Conservation (phyloP, 2,329 filamentous ascomycete species). For the Colletotrichum tropicale region DNA sequence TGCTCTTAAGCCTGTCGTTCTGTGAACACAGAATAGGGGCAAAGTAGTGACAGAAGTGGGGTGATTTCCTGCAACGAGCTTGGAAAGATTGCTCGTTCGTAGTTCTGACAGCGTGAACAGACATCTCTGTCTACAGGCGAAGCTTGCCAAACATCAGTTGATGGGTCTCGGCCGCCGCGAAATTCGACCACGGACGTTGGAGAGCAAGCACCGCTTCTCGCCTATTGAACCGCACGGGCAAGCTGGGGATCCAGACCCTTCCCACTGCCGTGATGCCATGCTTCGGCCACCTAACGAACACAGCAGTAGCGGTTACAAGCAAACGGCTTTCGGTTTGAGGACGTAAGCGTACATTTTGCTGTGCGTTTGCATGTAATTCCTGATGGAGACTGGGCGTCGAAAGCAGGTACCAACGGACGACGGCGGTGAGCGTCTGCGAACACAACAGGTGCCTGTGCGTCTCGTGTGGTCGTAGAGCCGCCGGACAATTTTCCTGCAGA, state of each 20-base stretch:
- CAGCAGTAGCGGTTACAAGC: background rate
- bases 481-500: background rate
- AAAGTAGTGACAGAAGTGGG: background rate
- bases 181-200: background rate
- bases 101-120: slow-evolving; percentile 4
- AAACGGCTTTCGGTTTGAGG: background rate
- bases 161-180: background rate
- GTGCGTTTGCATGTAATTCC: background rate
- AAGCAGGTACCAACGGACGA: background rate
- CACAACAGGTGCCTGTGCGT: background rate
- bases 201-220: background rate
- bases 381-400: background rate
- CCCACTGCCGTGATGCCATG: background rate
- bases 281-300: background rate
- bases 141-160: background rate
- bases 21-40: background rate
- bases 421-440: background rate
- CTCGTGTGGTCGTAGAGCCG: background rate
- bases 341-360: background rate
- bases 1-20: background rate
- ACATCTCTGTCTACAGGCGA: background rate
- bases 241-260: background rate
- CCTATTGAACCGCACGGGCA: background rate
- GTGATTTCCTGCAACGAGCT: background rate
- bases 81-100: background rate